Evolutionary conservation across 2,329 filamentous ascomycete species (phyloP).

Genomic region (Zymoseptoria pseudotritici): DNA sequence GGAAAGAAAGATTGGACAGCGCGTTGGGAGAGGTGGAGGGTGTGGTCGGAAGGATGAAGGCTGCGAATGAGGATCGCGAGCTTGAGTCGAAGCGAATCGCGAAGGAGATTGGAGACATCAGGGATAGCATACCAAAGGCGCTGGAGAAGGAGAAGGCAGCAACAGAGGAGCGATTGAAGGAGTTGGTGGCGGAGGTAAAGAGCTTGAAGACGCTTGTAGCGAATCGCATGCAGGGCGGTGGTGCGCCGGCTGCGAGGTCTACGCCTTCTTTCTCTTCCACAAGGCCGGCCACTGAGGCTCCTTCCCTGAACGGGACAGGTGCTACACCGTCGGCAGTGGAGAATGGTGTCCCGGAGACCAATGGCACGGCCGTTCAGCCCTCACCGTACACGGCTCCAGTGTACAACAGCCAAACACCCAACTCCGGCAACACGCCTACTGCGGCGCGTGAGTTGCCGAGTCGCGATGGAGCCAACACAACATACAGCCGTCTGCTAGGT

Average conservation of each 20-base stretch:
- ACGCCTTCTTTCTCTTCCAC: slow-evolving; percentile 18
- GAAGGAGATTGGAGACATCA: slow-evolving; percentile 75
- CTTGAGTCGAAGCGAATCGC: slow-evolving; percentile 80
- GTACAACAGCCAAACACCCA: not conserved
- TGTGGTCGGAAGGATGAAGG: slow-evolving; percentile 74
- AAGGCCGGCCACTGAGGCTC: slow-evolving; percentile 17
- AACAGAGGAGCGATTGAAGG: slow-evolving; percentile 72
- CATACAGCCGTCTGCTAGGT: slow-evolving; percentile 23
- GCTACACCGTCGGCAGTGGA: slow-evolving; percentile 2
- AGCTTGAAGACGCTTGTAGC: slow-evolving; percentile 83
- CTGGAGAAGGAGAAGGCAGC: slow-evolving; percentile 80
- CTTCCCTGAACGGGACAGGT: slow-evolving; percentile 7
- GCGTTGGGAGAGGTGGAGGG: slow-evolving; percentile 77
- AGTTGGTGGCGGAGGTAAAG: slow-evolving; percentile 79
- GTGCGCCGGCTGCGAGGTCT: slow-evolving; percentile 8
- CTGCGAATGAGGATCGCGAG: slow-evolving; percentile 71
- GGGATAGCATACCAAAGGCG: slow-evolving; percentile 80
- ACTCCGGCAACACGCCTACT: slow-evolving; percentile 10
- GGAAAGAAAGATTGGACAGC: slow-evolving; percentile 74
- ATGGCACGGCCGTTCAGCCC: slow-evolving; percentile 4
- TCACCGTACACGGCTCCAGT: not conserved
- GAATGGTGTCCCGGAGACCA: slow-evolving; percentile 14
- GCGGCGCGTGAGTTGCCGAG: slow-evolving; percentile 8
- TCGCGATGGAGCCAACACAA: slow-evolving; percentile 12
- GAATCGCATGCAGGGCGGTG: slow-evolving; percentile 46